Evolutionary conservation across 176 grass and related monocot species (phyloP), one percentile per base, ranked within the genome.

Genomic region (Pontederia crassipes): DNA sequence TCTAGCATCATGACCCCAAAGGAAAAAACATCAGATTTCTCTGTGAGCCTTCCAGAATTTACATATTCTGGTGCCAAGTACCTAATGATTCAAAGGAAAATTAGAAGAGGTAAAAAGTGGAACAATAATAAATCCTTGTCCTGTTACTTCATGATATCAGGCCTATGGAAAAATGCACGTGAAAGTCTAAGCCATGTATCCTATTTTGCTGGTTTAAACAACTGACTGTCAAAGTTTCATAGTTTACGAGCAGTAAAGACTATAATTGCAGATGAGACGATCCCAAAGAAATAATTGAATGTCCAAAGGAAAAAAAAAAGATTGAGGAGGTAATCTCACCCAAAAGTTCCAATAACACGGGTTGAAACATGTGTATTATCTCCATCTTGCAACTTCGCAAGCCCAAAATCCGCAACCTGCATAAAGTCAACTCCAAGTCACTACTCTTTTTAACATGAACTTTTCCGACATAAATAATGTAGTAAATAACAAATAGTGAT

Each of bases 1-100:
- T 89, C 89, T 48, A 95, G 74, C 66, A 95, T 72, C 89, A 95
- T 81, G 4, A 95, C 85, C 45, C 89, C 89, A 58, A 89, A 89
- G 65, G 89, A 95, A 64, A 80, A 95, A 48, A 95, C 89, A 74
- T 95, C 85, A 12, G 89, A 95, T 28, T 75, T 72, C 24, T 89
- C 89, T 13, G 26, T 86, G 4, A 95, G 74, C 71, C 86, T 89
- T 67, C 89, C 89, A 28, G 85, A 86, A 52, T 58, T 76, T 62
- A 56, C 79, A 15, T 95, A 95, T 62, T 95, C 89, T 53, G 89
- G 89, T 47, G 89, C 85, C 59, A 95, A 45, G 64, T 95, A 95
- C 74, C 89, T 95, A 48, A 1, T 40, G 6, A 40, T 40, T 40
- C 32, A 40, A 40, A 40, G 32, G 32, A 14, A 24, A 9, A 28